Evolutionary conservation across 305 asterid genomes (phyloP), one percentile per base, ranked within the genome.

Genomic region (Fraxinus paxiana): DNA sequence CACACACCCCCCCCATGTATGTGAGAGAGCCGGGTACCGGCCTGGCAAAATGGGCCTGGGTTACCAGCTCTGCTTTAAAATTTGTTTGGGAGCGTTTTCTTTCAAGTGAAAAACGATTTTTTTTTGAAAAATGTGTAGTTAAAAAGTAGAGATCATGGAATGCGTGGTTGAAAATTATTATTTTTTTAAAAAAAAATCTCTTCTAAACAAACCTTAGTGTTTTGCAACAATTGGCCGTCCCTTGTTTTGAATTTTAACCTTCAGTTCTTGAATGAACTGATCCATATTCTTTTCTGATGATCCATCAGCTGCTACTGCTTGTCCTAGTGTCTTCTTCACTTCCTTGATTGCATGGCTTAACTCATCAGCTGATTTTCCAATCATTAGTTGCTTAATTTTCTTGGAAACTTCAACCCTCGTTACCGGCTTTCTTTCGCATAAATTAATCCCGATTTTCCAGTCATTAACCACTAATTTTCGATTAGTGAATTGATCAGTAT

Each of bases 401-500:
- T 75, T 43, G 0, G 82, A 80, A 43, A 89, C 86, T 77, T 82
- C 86, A 15, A 31, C 1, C 43, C 35, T 73, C 0, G 73, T 82
- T 17, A 86, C n/a, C 5, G 75, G 77, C 31, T 26, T 82, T 20
- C 74, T 72, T 37, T 85, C 83, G 9, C 85, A 85, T 9, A 88
- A 76, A 78, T 87, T 85, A 35, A 84, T 71, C 41, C 87, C 85
- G 6, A 85, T 65, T 41, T 88, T 88, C 88, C 89, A 87, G 73
- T 86, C 86, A 63, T 84, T 77, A 17, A 86, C 85, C 26, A 76
- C 87, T 61, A 84, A 70, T 15, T 82, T 87, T 3, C 79, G 34
- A 79, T 87, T 87, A 7, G 86, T 80, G 77, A 85, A 87, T 54
- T 87, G 89, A 75, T 87, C 89, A 1, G 86, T 87, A 8, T 82